phyloP scores from a whole-genome alignment of 441 rosid genomes.

The Gossypium laxum region DNA sequence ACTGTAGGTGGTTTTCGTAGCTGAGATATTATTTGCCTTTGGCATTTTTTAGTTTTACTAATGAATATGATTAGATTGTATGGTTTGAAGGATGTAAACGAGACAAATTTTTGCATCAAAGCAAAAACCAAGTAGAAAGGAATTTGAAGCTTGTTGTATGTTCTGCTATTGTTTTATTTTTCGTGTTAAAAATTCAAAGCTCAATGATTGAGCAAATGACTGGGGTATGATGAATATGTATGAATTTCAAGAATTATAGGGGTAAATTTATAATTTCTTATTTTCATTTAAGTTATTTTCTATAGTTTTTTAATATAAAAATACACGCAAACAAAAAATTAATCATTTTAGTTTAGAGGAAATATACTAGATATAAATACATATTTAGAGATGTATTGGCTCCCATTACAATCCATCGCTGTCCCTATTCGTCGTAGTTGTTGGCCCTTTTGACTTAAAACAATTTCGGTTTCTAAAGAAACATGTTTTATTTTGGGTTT shows the following conservation, averaged over 20 bases:
- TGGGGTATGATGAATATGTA: background rate
- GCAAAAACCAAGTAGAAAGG: background rate
- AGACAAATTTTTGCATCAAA: conserved; percentile 12
- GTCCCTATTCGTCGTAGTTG: background rate
- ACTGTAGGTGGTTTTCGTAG: conserved; percentile 22
- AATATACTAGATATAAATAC: background rate
- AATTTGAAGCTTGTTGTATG: background rate
- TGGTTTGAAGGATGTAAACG: conserved; percentile 33
- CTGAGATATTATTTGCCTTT: conserved; percentile 21
- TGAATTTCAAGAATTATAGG: background rate
- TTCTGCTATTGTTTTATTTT: background rate
- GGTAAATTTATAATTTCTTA: background rate
- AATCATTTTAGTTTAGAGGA: background rate
- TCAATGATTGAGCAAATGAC: background rate
- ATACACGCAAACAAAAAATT: too few relatives aligned
- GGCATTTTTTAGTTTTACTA: conserved; percentile 11
- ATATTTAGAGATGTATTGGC: background rate
- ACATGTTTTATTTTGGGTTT: background rate
- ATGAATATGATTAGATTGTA: conserved; percentile 11
- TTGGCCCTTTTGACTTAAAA: background rate
- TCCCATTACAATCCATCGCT: background rate
- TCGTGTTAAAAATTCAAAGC: background rate
- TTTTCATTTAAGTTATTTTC: background rate
- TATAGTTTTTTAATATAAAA: too few relatives aligned
- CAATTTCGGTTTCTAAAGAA: background rate